phyloP scores from a whole-genome alignment of 768 basidiomycete genomes.

The Suillus subaureus region DNA sequence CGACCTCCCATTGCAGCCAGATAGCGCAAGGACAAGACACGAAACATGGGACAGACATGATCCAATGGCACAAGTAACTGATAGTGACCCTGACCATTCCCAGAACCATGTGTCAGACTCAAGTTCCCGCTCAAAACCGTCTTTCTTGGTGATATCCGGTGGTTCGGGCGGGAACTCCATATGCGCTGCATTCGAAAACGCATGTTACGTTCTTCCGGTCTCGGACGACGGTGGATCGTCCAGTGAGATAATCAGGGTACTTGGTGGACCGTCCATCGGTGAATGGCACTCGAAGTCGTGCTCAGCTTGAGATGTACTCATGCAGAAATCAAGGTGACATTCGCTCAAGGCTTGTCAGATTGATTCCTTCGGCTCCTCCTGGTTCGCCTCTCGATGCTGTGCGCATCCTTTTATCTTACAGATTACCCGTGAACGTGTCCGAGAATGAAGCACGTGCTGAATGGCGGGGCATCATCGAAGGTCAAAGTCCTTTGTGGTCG shows the following conservation, averaged over 20 bases:
- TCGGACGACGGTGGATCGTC: conserved; percentile 97
- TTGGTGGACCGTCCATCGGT: conserved; percentile 88
- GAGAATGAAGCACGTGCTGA: conserved; percentile 83
- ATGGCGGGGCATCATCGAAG: conserved; percentile 93
- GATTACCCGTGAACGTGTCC: conserved; percentile 67
- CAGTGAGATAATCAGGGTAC: conserved; percentile 89
- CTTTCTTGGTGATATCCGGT: conserved; percentile 77
- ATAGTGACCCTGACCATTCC: conserved; percentile 1
- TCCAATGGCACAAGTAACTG: neutral
- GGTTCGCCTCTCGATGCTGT: conserved; percentile 73
- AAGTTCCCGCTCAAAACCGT: conserved; percentile 11
- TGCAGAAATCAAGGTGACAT: conserved; percentile 65
- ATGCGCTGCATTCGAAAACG: conserved; percentile 77
- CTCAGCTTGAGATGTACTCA: conserved; percentile 15
- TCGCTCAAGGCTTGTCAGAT: conserved; percentile 83
- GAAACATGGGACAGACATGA: neutral
- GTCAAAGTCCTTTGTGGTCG: conserved; percentile 75
- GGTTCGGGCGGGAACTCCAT: conserved; percentile 96
- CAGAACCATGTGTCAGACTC: neutral
- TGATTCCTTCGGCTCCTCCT: conserved; percentile 70
- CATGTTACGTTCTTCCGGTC: conserved; percentile 87
- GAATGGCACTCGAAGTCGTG: conserved; percentile 13
- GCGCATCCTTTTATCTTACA: conserved; percentile 74
- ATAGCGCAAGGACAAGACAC: neutral
- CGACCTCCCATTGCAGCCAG: conserved; percentile 60